phyloP scores from a whole-genome alignment of 2,329 filamentous ascomycete genomes.

The Colletotrichum salicis region DNA sequence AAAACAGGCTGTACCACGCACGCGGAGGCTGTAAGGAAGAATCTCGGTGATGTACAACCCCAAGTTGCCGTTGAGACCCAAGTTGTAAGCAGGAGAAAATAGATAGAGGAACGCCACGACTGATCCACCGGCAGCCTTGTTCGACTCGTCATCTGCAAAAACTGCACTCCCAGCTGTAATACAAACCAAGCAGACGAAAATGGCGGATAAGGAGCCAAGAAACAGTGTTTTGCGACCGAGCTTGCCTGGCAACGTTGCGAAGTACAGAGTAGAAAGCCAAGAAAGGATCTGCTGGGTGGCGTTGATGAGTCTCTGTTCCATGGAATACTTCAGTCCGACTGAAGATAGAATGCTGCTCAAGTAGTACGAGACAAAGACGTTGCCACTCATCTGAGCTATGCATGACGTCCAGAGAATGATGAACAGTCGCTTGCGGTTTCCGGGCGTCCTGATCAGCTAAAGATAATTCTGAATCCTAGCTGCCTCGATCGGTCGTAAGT shows the following conservation, averaged over 20 bases:
- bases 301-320: slow-evolving; percentile 53
- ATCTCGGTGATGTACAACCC: slow-evolving; percentile 42
- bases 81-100: slow-evolving; percentile 44
- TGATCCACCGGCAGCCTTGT: slow-evolving; percentile 38
- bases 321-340: slow-evolving; percentile 43
- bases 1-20: slow-evolving; percentile 23
- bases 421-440: slow-evolving; percentile 42
- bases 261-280: slow-evolving; percentile 18
- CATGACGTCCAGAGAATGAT: slow-evolving; percentile 39
- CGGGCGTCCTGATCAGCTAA: slow-evolving; percentile 40
- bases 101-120: slow-evolving; percentile 49
- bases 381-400: slow-evolving; percentile 44
- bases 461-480: slow-evolving; percentile 46
- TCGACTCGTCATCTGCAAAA: slow-evolving; percentile 33
- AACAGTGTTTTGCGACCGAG: slow-evolving; percentile 47
- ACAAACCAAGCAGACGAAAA: slow-evolving; percentile 49
- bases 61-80: slow-evolving; percentile 33
- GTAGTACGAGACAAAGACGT: slow-evolving; percentile 52
- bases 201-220: slow-evolving; percentile 44
- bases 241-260: slow-evolving; percentile 41
- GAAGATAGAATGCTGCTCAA: slow-evolving; percentile 47
- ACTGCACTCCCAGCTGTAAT: slow-evolving; percentile 49
- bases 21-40: slow-evolving; percentile 38
- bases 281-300: slow-evolving; percentile 37
- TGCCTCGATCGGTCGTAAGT: slow-evolving; percentile 21